phyloP scores from a whole-genome alignment of 78 protist genomes.

The Mantamonas sphyraenae region DNA sequence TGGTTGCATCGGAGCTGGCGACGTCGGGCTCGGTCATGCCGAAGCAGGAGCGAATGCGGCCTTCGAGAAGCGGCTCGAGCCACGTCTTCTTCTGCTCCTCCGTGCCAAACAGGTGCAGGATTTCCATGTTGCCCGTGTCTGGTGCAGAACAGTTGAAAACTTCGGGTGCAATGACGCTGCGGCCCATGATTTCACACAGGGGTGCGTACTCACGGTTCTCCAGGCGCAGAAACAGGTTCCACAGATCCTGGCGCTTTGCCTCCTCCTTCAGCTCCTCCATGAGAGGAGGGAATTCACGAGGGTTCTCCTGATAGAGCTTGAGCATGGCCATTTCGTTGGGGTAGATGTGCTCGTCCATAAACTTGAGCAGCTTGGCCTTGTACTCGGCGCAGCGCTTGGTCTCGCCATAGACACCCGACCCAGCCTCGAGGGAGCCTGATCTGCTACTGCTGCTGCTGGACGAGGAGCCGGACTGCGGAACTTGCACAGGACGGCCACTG shows the following conservation, averaged over 20 bases:
- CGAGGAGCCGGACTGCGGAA: no score
- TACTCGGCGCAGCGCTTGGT: no score
- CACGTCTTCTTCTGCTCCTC: slow-evolving; percentile 52
- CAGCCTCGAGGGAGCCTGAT: no score
- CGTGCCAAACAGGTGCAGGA: slow-evolving; percentile 47
- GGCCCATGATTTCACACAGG: slow-evolving; percentile 56
- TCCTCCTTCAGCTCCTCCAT: slow-evolving; percentile 24
- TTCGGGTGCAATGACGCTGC: slow-evolving; percentile 24
- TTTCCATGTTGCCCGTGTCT: slow-evolving; percentile 87
- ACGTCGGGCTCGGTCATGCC: slow-evolving; percentile 78
- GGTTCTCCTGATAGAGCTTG: not conserved
- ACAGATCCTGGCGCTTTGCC: slow-evolving; percentile 30
- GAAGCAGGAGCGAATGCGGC: slow-evolving; percentile 56
- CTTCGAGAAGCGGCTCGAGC: slow-evolving; percentile 65
- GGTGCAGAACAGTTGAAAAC: slow-evolving; percentile 66
- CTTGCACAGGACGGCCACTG: no score
- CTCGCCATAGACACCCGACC: no score
- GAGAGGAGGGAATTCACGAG: not conserved
- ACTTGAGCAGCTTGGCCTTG: slow-evolving; percentile 8
- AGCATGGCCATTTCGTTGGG: slow-evolving; percentile 11
- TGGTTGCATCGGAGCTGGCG: slow-evolving; percentile 34
- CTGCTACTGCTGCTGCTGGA: no score
- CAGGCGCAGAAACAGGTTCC: slow-evolving; percentile 51
- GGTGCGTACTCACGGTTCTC: slow-evolving; percentile 53
- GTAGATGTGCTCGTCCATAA: slow-evolving; percentile 34